These are phyloP conservation scores for Gossypium turneri DNA, from an alignment of 345 rosid genomes.

Conservation along the genomic window DNA sequence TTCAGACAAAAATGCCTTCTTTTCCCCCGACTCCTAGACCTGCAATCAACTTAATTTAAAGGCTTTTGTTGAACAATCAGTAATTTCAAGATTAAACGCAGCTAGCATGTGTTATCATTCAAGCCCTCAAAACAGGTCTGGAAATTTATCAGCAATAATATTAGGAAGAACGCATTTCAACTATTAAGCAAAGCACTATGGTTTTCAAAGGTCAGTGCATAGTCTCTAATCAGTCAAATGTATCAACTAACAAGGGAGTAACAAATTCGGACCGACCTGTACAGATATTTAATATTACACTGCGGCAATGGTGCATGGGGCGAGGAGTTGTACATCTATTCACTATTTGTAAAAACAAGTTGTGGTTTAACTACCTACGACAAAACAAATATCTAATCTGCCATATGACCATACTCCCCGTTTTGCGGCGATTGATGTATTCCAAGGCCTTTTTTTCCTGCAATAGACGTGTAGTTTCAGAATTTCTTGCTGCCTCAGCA, in stretches of 20 bases:
- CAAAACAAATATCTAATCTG: constrained; percentile 31
- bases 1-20: not conserved
- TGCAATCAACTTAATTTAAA: too few species aligned
- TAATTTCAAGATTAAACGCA: too few species aligned
- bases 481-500: constrained; percentile 1
- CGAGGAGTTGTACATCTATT: constrained; percentile 22
- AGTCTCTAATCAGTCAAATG: not conserved
- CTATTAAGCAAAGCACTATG: not conserved
- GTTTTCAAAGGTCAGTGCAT: constrained; percentile 2
- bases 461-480: constrained; percentile 19
- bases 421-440: constrained; percentile 54
- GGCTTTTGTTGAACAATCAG: too few species aligned
- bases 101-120: too few species aligned
- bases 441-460: constrained; percentile 50
- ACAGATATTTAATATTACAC: constrained; percentile 35
- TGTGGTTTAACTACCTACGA: constrained; percentile 8
- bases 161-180: not conserved
- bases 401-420: constrained; percentile 49
- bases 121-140: not conserved
- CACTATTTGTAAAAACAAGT: constrained; percentile 23
- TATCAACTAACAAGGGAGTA: constrained; percentile 19
- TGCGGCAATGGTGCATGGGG: constrained; percentile 7
- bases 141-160: not conserved
- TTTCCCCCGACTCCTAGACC: too few species aligned
- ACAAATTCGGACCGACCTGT: constrained; percentile 28